phyloP scores from a whole-genome alignment of 192 early-diverging fungal species.

The Linnemannia hyalina region DNA sequence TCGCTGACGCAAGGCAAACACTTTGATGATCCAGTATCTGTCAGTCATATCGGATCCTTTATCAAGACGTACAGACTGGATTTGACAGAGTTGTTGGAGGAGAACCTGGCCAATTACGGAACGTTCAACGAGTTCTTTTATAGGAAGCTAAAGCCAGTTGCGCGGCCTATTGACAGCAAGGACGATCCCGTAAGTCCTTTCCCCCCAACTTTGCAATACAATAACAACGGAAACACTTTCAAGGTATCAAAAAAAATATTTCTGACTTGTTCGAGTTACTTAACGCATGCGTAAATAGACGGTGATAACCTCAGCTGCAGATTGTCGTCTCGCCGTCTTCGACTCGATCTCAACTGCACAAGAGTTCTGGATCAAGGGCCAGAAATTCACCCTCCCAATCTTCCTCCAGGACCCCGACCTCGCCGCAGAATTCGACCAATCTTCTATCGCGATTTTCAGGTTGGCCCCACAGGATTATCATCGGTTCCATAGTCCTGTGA shows the following conservation, averaged over 20 bases:
- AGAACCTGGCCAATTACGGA: slow-evolving; percentile 59
- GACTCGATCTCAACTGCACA: slow-evolving; percentile 64
- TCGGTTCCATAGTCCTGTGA: slow-evolving; percentile 78
- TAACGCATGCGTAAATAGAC: slow-evolving; percentile 1
- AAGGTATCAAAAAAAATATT: too few relatives aligned
- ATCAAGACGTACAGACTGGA: slow-evolving; percentile 70
- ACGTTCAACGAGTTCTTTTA: slow-evolving; percentile 81
- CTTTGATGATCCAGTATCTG: slow-evolving; percentile 65
- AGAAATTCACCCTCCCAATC: slow-evolving; percentile 68
- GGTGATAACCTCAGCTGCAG: slow-evolving; percentile 69
- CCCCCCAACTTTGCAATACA: too few relatives aligned
- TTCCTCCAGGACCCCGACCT: slow-evolving; percentile 66
- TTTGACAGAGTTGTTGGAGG: slow-evolving; percentile 66
- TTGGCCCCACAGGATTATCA: slow-evolving; percentile 89
- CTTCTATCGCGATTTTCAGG: slow-evolving; percentile 75
- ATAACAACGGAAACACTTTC: too few relatives aligned
- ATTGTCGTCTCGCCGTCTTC: slow-evolving; percentile 73
- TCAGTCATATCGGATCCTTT: slow-evolving; percentile 70
- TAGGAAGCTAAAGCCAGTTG: slow-evolving; percentile 70
- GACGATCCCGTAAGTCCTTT: slow-evolving; percentile 45
- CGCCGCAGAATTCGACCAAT: slow-evolving; percentile 66
- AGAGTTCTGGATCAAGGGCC: slow-evolving; percentile 82
- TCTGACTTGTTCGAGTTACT: neutral
- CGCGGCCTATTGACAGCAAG: slow-evolving; percentile 51
- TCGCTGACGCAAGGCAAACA: slow-evolving; percentile 63